A percentile compares a stretch with the other conserved stretches of the same genome.
These are phyloP conservation scores for Isoetes taiwanensis DNA, from an alignment of 75 land plant genomes.

Conservation along the genomic window DNA sequence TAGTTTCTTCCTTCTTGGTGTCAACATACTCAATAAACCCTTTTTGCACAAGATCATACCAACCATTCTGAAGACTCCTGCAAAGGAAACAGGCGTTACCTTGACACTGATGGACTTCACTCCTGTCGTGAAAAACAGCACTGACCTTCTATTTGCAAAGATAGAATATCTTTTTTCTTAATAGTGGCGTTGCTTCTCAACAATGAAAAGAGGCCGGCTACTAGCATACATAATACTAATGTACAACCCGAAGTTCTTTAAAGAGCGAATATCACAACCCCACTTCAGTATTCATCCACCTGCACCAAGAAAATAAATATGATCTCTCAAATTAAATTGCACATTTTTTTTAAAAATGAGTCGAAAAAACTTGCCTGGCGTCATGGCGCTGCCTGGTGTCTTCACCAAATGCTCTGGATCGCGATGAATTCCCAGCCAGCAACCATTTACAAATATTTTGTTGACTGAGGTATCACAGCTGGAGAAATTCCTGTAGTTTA, in stretches of 20 bases:
- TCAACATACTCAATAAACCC: conserved; percentile 68
- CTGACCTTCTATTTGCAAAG: conserved; percentile 70
- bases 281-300: conserved; percentile 98
- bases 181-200: conserved; percentile 61
- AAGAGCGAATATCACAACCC: conserved; percentile 89
- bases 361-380: conserved; percentile 41
- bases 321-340: conserved; percentile 1
- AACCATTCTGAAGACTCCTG: conserved; percentile 43
- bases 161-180: conserved; percentile 72
- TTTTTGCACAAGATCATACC: conserved; percentile 52
- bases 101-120: not conserved
- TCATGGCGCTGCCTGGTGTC: conserved; percentile 63
- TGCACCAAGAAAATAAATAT: conserved; percentile 16
- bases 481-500: conserved; percentile 83
- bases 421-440: conserved; percentile 99
- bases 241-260: conserved; percentile 79
- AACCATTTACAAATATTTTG: conserved; percentile 98
- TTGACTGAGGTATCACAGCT: conserved; percentile 89
- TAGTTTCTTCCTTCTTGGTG: conserved; percentile 66
- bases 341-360: not conserved
- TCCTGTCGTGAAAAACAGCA: not conserved
- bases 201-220: conserved; percentile 82
- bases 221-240: conserved; percentile 97
- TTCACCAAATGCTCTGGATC: conserved; percentile 88
- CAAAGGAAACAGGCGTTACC: not conserved